Percentiles rank a stretch among this genome's conserved stretches.
Conservation (phyloP, 2,329 filamentous ascomycete genomes). For the Neophaeococcomyces mojaviensis region DNA sequence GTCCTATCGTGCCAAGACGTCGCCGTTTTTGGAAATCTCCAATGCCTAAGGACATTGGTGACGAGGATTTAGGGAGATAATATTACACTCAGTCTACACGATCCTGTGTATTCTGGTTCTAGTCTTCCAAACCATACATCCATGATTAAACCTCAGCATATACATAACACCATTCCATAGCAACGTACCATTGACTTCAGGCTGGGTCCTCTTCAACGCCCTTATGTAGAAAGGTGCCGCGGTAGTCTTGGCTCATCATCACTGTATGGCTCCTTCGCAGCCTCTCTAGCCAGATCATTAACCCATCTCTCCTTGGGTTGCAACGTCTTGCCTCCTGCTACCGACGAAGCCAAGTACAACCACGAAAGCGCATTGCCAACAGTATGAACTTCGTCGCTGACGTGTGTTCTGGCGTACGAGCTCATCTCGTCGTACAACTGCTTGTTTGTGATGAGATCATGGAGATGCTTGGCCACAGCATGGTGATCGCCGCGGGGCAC, state of each 20-base stretch:
- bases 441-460: slow-evolving; percentile 58
- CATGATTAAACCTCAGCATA: no score
- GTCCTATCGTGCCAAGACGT: no score
- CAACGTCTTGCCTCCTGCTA: slow-evolving; percentile 51
- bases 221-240: slow-evolving; percentile 29
- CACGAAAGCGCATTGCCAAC: slow-evolving; percentile 70
- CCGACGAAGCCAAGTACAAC: slow-evolving; percentile 67
- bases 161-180: no score
- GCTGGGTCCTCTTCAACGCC: slow-evolving; percentile 33
- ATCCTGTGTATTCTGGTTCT: no score
- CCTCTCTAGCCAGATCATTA: slow-evolving; percentile 64
- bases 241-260: slow-evolving; percentile 57
- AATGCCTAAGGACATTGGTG: no score
- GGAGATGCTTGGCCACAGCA: slow-evolving; percentile 60
- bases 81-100: no score
- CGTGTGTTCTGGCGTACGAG: slow-evolving; percentile 54
- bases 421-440: slow-evolving; percentile 61
- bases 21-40: no score
- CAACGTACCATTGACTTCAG: no score
- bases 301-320: slow-evolving; percentile 60
- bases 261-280: slow-evolving; percentile 52
- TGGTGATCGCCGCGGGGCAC: slow-evolving; percentile 64
- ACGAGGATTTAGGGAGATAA: no score
- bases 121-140: no score
- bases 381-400: slow-evolving; percentile 75